Percentiles rank a stretch among this genome's conserved stretches.
Conservation (phyloP, 2,329 filamentous ascomycete genomes). For the Hypoxylon sp. region DNA sequence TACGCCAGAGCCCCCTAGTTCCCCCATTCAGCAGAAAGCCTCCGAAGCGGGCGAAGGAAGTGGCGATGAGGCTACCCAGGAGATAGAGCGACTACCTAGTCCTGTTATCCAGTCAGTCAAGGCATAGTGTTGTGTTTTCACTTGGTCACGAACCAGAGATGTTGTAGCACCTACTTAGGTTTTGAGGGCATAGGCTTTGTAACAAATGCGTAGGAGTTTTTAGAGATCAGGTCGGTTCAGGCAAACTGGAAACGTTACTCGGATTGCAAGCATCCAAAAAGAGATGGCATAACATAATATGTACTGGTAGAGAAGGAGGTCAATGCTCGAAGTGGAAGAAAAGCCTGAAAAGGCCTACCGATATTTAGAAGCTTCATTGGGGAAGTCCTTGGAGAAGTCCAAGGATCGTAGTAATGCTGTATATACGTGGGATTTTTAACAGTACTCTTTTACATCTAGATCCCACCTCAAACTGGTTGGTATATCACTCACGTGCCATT, state of each 20-base stretch:
- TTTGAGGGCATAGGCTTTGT: constrained; percentile 26
- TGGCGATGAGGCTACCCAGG: constrained; percentile 42
- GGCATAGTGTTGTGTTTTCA: constrained; percentile 48
- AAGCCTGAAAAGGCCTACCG: constrained; percentile 19
- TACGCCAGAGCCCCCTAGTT: constrained; percentile 60
- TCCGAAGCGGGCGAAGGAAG: constrained; percentile 46
- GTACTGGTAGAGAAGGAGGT: constrained; percentile 38
- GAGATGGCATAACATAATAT: constrained; percentile 37
- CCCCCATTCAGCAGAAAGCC: constrained; percentile 49
- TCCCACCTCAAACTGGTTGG: neutral
- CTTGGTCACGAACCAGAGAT: constrained; percentile 5
- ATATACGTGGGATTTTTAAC: constrained; percentile 37
- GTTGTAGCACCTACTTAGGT: constrained; percentile 25
- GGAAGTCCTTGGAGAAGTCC: constrained; percentile 14
- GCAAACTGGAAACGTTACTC: constrained; percentile 33
- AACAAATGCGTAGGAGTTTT: constrained; percentile 40
- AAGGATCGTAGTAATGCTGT: constrained; percentile 28
- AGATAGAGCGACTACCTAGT: constrained; percentile 52
- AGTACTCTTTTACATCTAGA: constrained; percentile 32
- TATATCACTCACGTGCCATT: constrained; percentile 8
- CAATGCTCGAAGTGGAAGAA: constrained; percentile 22
- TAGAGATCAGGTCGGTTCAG: constrained; percentile 29
- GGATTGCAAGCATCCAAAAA: constrained; percentile 32
- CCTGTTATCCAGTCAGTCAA: constrained; percentile 56
- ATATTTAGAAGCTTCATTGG: constrained; percentile 26